These are phyloP conservation scores for Erythrobasidium hasegawianum DNA, from an alignment of 1,284 basidiomycete genomes.

Conservation along the genomic window DNA sequence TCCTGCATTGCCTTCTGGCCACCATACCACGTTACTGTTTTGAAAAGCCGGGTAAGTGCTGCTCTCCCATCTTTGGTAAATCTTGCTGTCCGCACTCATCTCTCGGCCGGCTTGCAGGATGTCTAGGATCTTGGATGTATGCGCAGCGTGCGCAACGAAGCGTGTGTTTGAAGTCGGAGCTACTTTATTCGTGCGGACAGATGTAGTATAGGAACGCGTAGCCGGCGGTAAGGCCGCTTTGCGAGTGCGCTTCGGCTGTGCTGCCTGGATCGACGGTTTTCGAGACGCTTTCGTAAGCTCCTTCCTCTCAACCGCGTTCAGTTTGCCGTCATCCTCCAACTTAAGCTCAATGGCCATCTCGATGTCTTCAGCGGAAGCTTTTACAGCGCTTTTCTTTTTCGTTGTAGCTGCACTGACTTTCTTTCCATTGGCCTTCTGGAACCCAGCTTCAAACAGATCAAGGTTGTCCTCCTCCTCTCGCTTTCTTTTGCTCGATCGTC, in stretches of 20 bases:
- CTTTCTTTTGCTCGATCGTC: conserved; percentile 35
- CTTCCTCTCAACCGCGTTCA: background rate
- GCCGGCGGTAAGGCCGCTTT: background rate
- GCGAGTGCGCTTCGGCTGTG: background rate
- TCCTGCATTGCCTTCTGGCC: conserved; percentile 5
- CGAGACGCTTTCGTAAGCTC: background rate
- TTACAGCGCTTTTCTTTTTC: background rate
- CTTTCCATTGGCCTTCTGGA: conserved; percentile 23
- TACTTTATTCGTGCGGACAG: background rate
- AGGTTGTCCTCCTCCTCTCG: conserved; percentile 31
- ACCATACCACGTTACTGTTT: conserved; percentile 27
- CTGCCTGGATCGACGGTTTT: conserved; percentile 4
- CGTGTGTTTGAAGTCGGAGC: background rate
- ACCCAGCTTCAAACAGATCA: conserved; percentile 21
- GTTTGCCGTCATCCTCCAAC: conserved; percentile 3
- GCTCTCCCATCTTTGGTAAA: conserved; percentile 16
- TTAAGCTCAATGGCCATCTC: conserved; percentile 1
- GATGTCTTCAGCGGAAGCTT: background rate
- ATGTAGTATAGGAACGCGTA: background rate
- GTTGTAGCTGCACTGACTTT: conserved; percentile 5
- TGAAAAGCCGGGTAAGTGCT: conserved; percentile 18
- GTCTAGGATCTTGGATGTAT: conserved; percentile 1
- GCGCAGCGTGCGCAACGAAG: background rate
- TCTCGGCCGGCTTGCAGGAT: conserved; percentile 9
- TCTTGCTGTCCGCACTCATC: conserved; percentile 23